These are phyloP conservation scores for Antrodiella citrinella DNA, from an alignment of 768 basidiomycete genomes.

Conservation along the genomic window DNA sequence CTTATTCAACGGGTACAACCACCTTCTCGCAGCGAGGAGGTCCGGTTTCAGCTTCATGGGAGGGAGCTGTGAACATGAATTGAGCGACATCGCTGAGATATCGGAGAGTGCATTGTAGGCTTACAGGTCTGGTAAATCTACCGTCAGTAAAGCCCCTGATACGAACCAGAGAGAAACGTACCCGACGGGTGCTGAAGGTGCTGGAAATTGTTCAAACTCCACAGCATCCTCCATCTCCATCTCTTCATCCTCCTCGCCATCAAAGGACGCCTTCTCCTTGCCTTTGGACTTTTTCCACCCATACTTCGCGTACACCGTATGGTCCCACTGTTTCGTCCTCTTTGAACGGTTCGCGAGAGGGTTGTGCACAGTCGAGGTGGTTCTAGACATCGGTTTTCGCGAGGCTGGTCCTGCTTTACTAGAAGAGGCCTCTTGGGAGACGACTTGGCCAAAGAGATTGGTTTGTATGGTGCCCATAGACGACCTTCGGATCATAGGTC, in stretches of 20 bases:
- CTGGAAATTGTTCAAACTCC: slow-evolving; percentile 81
- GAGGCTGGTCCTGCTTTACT: slow-evolving; percentile 22
- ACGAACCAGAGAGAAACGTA: slow-evolving; percentile 9
- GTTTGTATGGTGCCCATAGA: slow-evolving; percentile 45
- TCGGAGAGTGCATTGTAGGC: background rate
- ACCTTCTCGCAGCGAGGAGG: slow-evolving; percentile 71
- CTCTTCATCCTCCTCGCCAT: slow-evolving; percentile 40
- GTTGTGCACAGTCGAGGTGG: slow-evolving; percentile 29
- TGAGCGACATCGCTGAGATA: background rate
- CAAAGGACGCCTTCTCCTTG: slow-evolving; percentile 39
- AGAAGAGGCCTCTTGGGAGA: slow-evolving; percentile 26
- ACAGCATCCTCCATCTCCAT: slow-evolving; percentile 47
- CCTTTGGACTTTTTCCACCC: slow-evolving; percentile 55
- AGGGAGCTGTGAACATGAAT: slow-evolving; percentile 37
- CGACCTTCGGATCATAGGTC: slow-evolving; percentile 14
- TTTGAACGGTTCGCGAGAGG: slow-evolving; percentile 14
- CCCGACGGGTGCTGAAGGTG: slow-evolving; percentile 39
- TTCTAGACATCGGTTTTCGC: slow-evolving; percentile 28
- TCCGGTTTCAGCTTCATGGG: slow-evolving; percentile 77
- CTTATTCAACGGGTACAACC: slow-evolving; percentile 87
- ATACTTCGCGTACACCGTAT: slow-evolving; percentile 77
- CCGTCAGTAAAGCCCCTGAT: background rate
- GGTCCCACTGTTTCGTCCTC: slow-evolving; percentile 86
- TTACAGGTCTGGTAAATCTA: background rate
- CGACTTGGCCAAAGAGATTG: slow-evolving; percentile 58